Evolutionary conservation across 768 basidiomycete species (phyloP).

Genomic region (Termitomyces sp.): DNA sequence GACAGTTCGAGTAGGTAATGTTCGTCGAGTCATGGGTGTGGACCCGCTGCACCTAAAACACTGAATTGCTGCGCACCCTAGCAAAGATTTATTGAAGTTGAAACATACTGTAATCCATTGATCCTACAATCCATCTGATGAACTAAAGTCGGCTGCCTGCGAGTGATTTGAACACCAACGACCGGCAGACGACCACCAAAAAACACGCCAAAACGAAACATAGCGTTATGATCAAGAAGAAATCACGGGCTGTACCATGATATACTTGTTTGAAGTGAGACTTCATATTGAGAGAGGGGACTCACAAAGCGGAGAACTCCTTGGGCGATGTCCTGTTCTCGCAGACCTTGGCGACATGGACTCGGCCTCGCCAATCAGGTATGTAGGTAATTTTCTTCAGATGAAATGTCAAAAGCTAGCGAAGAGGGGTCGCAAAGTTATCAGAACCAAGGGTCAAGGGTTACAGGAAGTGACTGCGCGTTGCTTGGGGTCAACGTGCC

Average conservation of each 20-base stretch:
- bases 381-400: too few species aligned
- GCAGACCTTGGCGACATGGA: background rate
- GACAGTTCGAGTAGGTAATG: background rate
- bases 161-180: conserved; percentile 25
- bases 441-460: too few species aligned
- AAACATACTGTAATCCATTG: background rate
- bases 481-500: too few species aligned
- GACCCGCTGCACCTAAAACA: background rate
- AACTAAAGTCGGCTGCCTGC: background rate
- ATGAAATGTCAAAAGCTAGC: too few species aligned
- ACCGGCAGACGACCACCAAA: conserved; percentile 32
- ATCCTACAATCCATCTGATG: background rate
- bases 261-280: background rate
- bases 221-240: conserved; percentile 39
- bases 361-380: background rate
- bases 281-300: background rate
- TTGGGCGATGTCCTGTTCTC: background rate
- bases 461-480: too few species aligned
- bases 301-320: conserved; percentile 9
- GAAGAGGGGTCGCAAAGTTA: too few species aligned
- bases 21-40: background rate
- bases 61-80: background rate
- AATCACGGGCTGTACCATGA: conserved; percentile 33
- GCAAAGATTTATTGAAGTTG: background rate
- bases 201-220: conserved; percentile 40